Conservation (phyloP, 2,329 filamentous ascomycete species). For the Epichloe gansuensis region DNA sequence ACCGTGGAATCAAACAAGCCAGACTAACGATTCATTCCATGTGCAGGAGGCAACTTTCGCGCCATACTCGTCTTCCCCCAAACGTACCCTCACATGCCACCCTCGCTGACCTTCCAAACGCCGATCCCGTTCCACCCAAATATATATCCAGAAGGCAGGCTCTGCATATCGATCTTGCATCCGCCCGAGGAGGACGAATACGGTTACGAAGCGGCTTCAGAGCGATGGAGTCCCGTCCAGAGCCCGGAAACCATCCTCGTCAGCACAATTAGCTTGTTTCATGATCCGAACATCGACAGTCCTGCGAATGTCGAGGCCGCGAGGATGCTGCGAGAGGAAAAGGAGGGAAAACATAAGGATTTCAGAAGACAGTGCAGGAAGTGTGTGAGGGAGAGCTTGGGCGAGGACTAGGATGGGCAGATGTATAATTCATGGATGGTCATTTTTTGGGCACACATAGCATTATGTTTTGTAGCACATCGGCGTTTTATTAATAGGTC, state of each 20-base stretch:
- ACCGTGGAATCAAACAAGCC: not conserved
- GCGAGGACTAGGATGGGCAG: constrained; percentile 42
- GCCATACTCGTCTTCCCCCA: constrained; percentile 71
- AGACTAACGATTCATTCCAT: not conserved
- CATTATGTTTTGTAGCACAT: not conserved
- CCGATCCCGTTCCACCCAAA: constrained; percentile 89
- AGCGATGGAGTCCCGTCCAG: constrained; percentile 92
- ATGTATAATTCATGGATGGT: not conserved
- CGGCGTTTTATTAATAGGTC: not conserved
- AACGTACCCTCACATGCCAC: constrained; percentile 78
- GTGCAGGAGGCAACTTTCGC: constrained; percentile 77
- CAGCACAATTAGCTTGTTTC: constrained; percentile 83
- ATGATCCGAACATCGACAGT: constrained; percentile 87
- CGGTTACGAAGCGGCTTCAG: constrained; percentile 80
- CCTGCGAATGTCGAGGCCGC: constrained; percentile 93
- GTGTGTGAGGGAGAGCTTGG: constrained; percentile 70
- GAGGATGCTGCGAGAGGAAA: constrained; percentile 71
- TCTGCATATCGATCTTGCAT: constrained; percentile 96
- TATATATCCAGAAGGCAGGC: constrained; percentile 73
- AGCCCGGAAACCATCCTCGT: constrained; percentile 89
- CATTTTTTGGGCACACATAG: not conserved
- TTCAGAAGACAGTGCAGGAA: constrained; percentile 68
- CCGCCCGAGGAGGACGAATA: constrained; percentile 88
- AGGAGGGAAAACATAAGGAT: constrained; percentile 45
- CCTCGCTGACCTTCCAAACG: constrained; percentile 72